Percentiles rank a stretch among this genome's conserved stretches.
These are phyloP conservation scores for Polygonum maritimum DNA, from an alignment of 148 eudicot species.

Conservation along the genomic window DNA sequence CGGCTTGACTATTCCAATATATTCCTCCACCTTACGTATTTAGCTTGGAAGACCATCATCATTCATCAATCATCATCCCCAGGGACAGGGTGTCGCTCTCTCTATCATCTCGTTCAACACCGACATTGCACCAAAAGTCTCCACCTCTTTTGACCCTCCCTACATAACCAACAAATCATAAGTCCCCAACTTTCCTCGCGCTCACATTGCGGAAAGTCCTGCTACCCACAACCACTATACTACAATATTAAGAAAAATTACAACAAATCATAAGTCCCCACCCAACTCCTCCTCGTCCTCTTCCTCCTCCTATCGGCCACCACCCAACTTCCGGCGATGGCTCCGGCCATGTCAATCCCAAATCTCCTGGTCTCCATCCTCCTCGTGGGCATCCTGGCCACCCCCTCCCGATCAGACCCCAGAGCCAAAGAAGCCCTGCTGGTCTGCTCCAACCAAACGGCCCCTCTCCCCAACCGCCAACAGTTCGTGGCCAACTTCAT, in stretches of 20 bases:
- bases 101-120: not conserved
- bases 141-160: not conserved
- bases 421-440: slow-evolving; percentile 29
- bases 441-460: slow-evolving; percentile 29
- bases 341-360: not conserved
- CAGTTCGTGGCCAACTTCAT: slow-evolving; percentile 26
- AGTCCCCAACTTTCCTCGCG: not conserved
- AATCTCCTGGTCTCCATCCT: not conserved
- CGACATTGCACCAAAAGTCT: not conserved
- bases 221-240: not conserved
- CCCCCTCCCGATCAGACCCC: slow-evolving; percentile 21
- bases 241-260: no score
- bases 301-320: not conserved
- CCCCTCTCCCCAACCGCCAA: slow-evolving; percentile 21
- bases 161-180: no score
- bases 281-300: no score
- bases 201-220: not conserved
- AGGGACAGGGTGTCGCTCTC: no score
- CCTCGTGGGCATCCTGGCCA: not conserved
- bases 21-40: no score
- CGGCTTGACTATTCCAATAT: no score
- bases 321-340: not conserved
- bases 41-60: no score
- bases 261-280: not conserved
- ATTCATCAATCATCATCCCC: no score